These are phyloP conservation scores for Elaeagnus macrophylla DNA, from an alignment of 306 rosid genomes.

Conservation along the genomic window DNA sequence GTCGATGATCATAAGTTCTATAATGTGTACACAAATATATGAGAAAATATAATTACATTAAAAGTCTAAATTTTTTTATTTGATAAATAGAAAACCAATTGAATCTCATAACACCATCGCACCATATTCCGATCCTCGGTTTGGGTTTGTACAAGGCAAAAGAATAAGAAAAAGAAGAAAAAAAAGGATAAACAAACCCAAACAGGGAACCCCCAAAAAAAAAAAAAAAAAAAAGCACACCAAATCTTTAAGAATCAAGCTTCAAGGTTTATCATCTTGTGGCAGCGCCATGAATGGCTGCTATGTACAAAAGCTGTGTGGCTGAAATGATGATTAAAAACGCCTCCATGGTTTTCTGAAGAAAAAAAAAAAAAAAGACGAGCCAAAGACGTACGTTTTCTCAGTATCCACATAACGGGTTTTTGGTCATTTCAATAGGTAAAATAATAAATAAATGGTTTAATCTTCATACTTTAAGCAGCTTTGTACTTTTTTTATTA, in stretches of 20 bases:
- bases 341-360: constrained; percentile 90
- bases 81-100: constrained; percentile 20
- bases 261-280: constrained; percentile 20
- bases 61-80: too few species aligned
- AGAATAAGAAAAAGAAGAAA: background rate
- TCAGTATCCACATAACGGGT: background rate
- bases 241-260: constrained; percentile 1
- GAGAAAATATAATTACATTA: too few species aligned
- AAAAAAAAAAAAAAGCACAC: constrained; percentile 3
- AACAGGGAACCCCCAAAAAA: background rate
- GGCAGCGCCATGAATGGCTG: constrained; percentile 49
- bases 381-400: background rate
- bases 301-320: constrained; percentile 75
- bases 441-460: too few species aligned
- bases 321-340: constrained; percentile 83
- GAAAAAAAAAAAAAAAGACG: background rate
- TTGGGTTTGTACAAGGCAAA: constrained; percentile 15
- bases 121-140: constrained; percentile 13
- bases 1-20: too few species aligned
- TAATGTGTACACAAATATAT: too few species aligned
- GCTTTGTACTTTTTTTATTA: too few species aligned
- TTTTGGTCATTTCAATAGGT: background rate
- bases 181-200: background rate
- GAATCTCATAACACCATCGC: constrained; percentile 9
- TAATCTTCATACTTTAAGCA: too few species aligned